Conservation (phyloP, 2,329 filamentous ascomycete species). For the Coccinonectria pachysandricola region DNA sequence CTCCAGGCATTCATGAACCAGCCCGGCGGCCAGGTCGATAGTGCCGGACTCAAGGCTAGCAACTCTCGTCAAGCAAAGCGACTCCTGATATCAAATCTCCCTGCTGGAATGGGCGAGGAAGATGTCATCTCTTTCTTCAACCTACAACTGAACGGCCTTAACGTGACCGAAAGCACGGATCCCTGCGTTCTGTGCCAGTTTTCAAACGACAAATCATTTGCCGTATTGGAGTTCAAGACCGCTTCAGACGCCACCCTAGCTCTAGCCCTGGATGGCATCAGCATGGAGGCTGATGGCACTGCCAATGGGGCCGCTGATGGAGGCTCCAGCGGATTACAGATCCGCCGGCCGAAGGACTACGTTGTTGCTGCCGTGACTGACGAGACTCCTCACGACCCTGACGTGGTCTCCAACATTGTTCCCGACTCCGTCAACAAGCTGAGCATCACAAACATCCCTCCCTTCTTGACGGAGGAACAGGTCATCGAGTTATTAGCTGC, state of each 20-base stretch:
- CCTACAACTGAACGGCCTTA: constrained; percentile 90
- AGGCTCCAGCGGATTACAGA: constrained; percentile 52
- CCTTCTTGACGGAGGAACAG: constrained; percentile 82
- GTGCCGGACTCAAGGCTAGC: constrained; percentile 76
- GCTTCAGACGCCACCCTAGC: constrained; percentile 83
- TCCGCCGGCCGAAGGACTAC: constrained; percentile 90
- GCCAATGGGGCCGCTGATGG: constrained; percentile 43
- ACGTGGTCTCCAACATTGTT: constrained; percentile 69
- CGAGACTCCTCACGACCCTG: constrained; percentile 62
- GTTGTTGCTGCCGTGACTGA: constrained; percentile 77
- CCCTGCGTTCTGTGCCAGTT: constrained; percentile 79
- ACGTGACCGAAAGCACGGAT: constrained; percentile 73
- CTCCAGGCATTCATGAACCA: constrained; percentile 94
- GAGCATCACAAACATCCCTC: constrained; percentile 78
- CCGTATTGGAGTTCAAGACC: constrained; percentile 82
- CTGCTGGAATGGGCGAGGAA: constrained; percentile 64
- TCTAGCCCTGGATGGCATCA: constrained; percentile 78
- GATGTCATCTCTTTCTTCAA: constrained; percentile 81
- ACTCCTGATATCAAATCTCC: constrained; percentile 77
- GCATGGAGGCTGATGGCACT: constrained; percentile 66
- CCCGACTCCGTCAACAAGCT: constrained; percentile 94
- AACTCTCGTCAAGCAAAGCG: constrained; percentile 93
- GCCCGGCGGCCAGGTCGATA: constrained; percentile 60
- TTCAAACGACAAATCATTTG: constrained; percentile 68
- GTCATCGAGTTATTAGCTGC: constrained; percentile 81